A percentile compares a stretch with the other conserved stretches of the same genome.
phyloP scores from a whole-genome alignment of 2,329 filamentous ascomycete species.

The Aspergillus niger region DNA sequence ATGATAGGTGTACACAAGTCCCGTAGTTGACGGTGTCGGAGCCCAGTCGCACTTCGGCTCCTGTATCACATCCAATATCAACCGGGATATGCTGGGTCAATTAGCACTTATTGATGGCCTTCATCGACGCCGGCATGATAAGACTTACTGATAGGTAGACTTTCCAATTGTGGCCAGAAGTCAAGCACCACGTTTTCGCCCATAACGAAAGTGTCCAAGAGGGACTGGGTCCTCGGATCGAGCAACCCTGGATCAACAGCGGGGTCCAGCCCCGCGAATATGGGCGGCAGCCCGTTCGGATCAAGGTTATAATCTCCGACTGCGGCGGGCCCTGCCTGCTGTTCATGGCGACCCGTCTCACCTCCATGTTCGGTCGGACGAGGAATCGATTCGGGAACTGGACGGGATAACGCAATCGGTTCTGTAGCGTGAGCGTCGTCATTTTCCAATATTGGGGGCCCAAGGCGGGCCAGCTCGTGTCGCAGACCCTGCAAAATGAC shows the following conservation, averaged over 20 bases:
- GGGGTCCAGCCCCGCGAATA: background rate
- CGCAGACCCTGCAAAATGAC: conserved; percentile 23
- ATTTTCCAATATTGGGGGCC: background rate
- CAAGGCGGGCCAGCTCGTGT: conserved; percentile 18
- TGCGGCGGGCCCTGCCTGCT: background rate
- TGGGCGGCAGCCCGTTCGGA: background rate
- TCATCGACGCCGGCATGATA: too few relatives aligned
- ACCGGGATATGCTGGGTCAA: background rate
- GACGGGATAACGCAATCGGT: too few relatives aligned
- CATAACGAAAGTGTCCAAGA: conserved; percentile 22
- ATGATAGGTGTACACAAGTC: too few relatives aligned
- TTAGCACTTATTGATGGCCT: background rate
- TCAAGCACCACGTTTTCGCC: conserved; percentile 26
- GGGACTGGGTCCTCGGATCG: conserved; percentile 19
- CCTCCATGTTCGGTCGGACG: background rate
- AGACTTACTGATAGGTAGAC: conserved; percentile 27
- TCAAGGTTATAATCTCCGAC: background rate
- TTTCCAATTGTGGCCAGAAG: conserved; percentile 32
- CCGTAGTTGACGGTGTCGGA: too few relatives aligned
- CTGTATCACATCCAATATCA: background rate
- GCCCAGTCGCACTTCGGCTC: too few relatives aligned
- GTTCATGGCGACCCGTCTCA: background rate
- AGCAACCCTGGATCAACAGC: conserved; percentile 7
- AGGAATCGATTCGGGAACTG: background rate
- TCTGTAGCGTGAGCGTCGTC: background rate